Evolutionary conservation across 2,329 filamentous ascomycete genomes (phyloP), one percentile per base, ranked within the genome.

Genomic region (Pseudogymnoascus pannorum): DNA sequence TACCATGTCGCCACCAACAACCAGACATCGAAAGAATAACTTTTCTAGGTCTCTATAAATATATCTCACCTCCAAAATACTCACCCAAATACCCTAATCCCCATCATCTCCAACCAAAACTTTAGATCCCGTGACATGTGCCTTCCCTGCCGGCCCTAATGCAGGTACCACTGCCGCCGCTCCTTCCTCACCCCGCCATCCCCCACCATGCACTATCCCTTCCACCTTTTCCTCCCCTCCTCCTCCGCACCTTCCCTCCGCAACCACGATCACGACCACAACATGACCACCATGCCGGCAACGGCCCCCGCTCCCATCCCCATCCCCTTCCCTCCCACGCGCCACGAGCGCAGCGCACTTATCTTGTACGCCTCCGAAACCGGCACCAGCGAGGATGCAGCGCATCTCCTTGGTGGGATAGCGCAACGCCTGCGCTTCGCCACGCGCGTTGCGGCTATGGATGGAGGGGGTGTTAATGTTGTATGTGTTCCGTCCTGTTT

Each of bases 331-430:
- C 31, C 36, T 2, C 36, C 36, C 1, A 40, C 69, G 54, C 66
- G 60, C 29, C 69, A 71, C 66, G 68, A 70, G 51, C 68, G 81
- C 67, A 81, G 77, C 42, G 84, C 82, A 59, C 82, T 96, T 66
- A 81, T 99, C 62, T 81, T 96, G 33, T 99, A 96, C 75, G 94
- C 91, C 61, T 95, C 93, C 38, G 94, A 99, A 77, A 97, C 92
- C 20, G 94, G 94, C 61, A 97, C 94, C 71, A 88, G 91, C 60
- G 90, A 96, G 74, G 93, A 97, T 75, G 84, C 93, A 65, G 93
- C 94, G 18, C 87, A 91, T 69, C 91, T 97, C 72, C 78, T 97
- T 64, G 90, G 87, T 38, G 81, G 86, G 40, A 75, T 90, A 66
- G 82, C 86, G 35, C 86, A 93, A 75, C 83, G 93, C 31, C 77